phyloP scores from a whole-genome alignment of 2,329 filamentous ascomycete species.

The Hypoxylon sp. region DNA sequence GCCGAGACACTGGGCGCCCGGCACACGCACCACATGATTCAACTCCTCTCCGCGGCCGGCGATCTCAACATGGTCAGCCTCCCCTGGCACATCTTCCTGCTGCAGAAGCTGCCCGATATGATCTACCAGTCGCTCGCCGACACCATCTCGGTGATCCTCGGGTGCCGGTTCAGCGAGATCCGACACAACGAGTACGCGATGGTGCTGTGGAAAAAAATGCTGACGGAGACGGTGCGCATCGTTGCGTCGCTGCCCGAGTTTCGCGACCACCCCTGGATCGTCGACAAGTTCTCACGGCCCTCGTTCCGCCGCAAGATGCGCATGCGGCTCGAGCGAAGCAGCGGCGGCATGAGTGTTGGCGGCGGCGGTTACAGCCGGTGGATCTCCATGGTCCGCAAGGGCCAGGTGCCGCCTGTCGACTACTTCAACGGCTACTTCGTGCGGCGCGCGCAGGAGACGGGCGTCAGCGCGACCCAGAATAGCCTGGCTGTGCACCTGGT shows the following conservation, averaged over 20 bases:
- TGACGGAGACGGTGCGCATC: slow-evolving; percentile 80
- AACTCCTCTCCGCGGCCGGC: slow-evolving; percentile 71
- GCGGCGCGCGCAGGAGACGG: slow-evolving; percentile 75
- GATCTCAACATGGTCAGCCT: slow-evolving; percentile 71
- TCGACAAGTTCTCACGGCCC: slow-evolving; percentile 66
- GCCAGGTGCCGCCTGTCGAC: slow-evolving; percentile 78
- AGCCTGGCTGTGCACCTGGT: slow-evolving; percentile 79
- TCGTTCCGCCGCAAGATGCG: slow-evolving; percentile 72
- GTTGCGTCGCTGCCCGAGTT: slow-evolving; percentile 81
- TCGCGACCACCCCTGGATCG: slow-evolving; percentile 68
- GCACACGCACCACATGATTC: slow-evolving; percentile 66
- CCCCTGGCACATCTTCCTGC: slow-evolving; percentile 71
- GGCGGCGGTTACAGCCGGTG: slow-evolving; percentile 73
- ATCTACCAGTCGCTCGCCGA: slow-evolving; percentile 82
- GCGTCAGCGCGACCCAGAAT: slow-evolving; percentile 78
- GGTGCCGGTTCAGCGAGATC: slow-evolving; percentile 79
- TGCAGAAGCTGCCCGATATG: slow-evolving; percentile 81
- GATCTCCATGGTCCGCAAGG: slow-evolving; percentile 71
- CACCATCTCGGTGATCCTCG: slow-evolving; percentile 82
- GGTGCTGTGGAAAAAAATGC: slow-evolving; percentile 74
- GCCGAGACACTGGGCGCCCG: slow-evolving; percentile 43
- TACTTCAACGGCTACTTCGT: slow-evolving; percentile 93
- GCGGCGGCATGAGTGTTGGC: too few relatives aligned
- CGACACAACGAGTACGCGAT: slow-evolving; percentile 74
- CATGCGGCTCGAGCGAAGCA: slow-evolving; percentile 64